Conservation (phyloP, 2,329 filamentous ascomycete genomes). For the Ceratocystis papillata region DNA sequence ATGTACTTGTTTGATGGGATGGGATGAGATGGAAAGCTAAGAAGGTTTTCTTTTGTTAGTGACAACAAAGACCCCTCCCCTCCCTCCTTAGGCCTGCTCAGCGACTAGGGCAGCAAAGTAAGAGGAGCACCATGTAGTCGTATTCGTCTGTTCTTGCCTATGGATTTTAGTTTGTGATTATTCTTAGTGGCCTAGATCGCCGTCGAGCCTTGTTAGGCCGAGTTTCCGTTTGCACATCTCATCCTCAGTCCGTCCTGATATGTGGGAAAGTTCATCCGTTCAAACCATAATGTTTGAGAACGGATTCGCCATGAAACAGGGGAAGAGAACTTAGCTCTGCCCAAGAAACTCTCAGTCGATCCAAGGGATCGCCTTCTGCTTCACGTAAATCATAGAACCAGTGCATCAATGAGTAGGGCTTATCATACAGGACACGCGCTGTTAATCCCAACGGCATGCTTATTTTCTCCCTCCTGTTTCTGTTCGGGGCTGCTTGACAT, state of each 20-base stretch:
- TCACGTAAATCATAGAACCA: too few relatives aligned
- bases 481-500: neutral
- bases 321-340: neutral
- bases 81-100: too few relatives aligned
- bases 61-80: too few relatives aligned
- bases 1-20: too few relatives aligned
- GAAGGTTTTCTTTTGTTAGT: too few relatives aligned
- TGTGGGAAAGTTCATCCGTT: slow-evolving; percentile 11
- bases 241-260: neutral
- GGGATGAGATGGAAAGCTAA: too few relatives aligned
- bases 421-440: too few relatives aligned
- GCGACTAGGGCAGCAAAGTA: neutral
- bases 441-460: too few relatives aligned
- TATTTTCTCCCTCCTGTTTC: too few relatives aligned
- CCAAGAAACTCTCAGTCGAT: neutral
- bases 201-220: neutral
- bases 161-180: neutral
- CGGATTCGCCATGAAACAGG: neutral
- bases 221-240: neutral
- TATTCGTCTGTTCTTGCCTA: slow-evolving; percentile 13
- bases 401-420: too few relatives aligned
- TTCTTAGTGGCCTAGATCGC: neutral
- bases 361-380: neutral
- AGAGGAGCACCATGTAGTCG: neutral
- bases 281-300: neutral